Base-by-base conservation (phyloP, 345 rosid genomes). In the Eucalyptus camaldulensis region DNA sequence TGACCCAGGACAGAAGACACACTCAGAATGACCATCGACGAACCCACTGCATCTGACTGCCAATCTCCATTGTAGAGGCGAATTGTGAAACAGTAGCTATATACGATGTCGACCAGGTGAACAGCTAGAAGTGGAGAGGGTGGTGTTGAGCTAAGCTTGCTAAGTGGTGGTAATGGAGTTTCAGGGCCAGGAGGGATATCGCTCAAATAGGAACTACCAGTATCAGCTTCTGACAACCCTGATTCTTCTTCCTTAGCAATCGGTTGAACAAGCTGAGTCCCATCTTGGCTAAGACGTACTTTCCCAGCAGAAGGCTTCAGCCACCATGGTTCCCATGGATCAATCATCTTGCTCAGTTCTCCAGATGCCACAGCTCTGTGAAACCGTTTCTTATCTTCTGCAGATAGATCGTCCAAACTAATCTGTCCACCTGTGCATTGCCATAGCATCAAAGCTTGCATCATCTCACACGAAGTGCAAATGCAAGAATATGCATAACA, bases 241-340 rank as follows among this genome's bases (percentile, higher is more conserved):
- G 93, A 86, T 49, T 89, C 60, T 60, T 89, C 93, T 54, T 88
- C 89, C 49, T 89, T 58, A 31, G 62, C 90, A 86, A 95, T 83
- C 49, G 95, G 91, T 86, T 95, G 98, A 83, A 97, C 91, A 21
- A 97, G 95, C 56, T 88, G 93, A 80, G 94, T 92, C 88, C 99
- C 99, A 49, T 92, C 93, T 86, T 88, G 90, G 83, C 98, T 93
- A 49, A 95, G 95, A 86, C 92, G 89, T 87, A 97, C 93, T 86
- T 91, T 90, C 90, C 92, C 89, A 51, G 98, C 98, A 86, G 95
- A 94, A 93, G 95, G 94, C 62, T 90, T 93, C 88, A 95, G 89
- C 99, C 99, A 98, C 99, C 99, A 98, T 65, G 99, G 99, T 49
- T 95, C 97, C 99, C 99, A 97, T 21, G 98, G 98, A 89, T 95